Base-by-base conservation (phyloP, 2,329 filamentous ascomycete species). In the Sclerotinia nivalis region DNA sequence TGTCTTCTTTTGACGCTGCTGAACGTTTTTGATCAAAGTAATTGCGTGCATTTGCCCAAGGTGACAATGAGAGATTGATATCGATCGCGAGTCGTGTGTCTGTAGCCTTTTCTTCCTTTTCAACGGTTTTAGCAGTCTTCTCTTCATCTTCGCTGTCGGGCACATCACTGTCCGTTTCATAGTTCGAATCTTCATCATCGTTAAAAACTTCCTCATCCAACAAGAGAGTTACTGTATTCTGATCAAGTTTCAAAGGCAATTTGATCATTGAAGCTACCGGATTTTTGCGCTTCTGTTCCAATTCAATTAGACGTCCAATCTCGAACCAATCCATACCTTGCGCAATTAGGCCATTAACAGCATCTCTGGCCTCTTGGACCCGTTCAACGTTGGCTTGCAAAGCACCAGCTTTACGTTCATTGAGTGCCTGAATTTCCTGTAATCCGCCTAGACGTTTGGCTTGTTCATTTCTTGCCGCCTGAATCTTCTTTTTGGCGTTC, bases 241-340 rank as follows among this genome's bases (percentile, higher is more conserved):
- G 93, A n/a, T 93, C 86, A 4, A 99, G 84, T 75, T 96, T 97
- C 65, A 99, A 81, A 0, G 96, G 95, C 25, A 97, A 82, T 78
- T 91, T 92, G 77, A 99, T 97, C 58, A 93, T 89, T 70, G 91
- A 86, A 1, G 96, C 96, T 10, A 99, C 93, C 0, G 92, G 88
- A 74, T 99, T 99, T 40, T 88, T 85, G 62, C 89, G 85, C 71
- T 84, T 88, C 79, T 96, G 92, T 78, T 98, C 95, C 74, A 93
- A 87, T 78, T 97, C 93, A 66, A 99, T 92, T 72, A 99, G 82
- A 70, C 91, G 91, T 13, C 88, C 93, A 76, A 98, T 94, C 74
- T 97, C 92, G 15, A 93, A 89, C 96, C 96, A 99, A 76, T 99
- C 96, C 93, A 98, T 98, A 15, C 95, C 95, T 77, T 97, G 93